A percentile compares a stretch with the other conserved stretches of the same genome.
phyloP scores from a whole-genome alignment of 2,329 filamentous ascomycete species.

The Pestalotiopsis sp. region DNA sequence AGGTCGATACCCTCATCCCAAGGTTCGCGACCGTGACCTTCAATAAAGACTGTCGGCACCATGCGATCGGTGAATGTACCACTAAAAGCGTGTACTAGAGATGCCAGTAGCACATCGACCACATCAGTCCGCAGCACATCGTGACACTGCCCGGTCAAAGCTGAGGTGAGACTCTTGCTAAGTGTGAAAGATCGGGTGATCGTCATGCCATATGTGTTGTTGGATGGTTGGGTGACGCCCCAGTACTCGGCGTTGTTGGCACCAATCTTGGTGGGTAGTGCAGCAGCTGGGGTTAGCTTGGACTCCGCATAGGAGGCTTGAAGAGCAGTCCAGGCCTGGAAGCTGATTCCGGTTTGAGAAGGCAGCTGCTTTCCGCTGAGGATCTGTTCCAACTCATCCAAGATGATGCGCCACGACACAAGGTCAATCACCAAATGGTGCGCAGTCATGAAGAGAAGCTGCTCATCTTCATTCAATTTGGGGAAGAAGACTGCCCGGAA shows the following conservation, averaged over 20 bases:
- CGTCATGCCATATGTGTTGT: conserved; percentile 9
- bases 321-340: conserved; percentile 2
- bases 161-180: not conserved
- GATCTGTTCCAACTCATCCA: conserved; percentile 44
- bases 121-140: conserved; percentile 12
- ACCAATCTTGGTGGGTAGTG: not conserved
- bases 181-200: not conserved
- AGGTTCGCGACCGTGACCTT: conserved; percentile 20
- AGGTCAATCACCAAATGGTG: conserved; percentile 46
- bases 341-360: not conserved
- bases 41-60: conserved; percentile 14
- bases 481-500: conserved; percentile 26
- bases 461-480: conserved; percentile 17
- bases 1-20: conserved; percentile 15
- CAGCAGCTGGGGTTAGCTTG: not conserved
- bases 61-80: conserved; percentile 17
- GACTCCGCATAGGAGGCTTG: conserved; percentile 1
- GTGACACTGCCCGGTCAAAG: not conserved
- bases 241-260: not conserved
- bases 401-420: conserved; percentile 47
- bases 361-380: conserved; percentile 22
- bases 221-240: not conserved
- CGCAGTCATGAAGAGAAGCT: conserved; percentile 33
- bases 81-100: conserved; percentile 14
- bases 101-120: conserved; percentile 16